These are phyloP conservation scores for Beauveria asiatica DNA, from an alignment of 2,329 filamentous ascomycete genomes.

Conservation along the genomic window DNA sequence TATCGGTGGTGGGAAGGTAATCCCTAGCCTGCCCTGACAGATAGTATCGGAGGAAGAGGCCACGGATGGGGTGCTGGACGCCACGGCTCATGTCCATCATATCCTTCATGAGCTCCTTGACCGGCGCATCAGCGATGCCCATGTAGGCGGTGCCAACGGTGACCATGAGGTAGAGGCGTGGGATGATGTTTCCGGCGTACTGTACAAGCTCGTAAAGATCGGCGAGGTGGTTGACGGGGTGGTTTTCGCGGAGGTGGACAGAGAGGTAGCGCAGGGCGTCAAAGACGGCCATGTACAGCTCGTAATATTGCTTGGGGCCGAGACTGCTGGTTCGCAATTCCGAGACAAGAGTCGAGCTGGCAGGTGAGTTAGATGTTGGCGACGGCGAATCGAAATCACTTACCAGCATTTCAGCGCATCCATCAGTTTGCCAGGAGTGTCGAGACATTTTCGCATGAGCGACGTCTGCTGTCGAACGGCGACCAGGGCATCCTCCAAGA, in stretches of 20 bases:
- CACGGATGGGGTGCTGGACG: constrained; percentile 92
- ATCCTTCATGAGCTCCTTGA: constrained; percentile 99
- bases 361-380: not conserved
- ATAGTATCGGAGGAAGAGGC: constrained; percentile 92
- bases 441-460: constrained; percentile 95
- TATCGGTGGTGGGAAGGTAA: constrained; percentile 68
- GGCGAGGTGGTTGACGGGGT: constrained; percentile 94
- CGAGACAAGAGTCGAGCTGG: constrained; percentile 93
- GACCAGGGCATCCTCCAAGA: constrained; percentile 93
- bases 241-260: constrained; percentile 92
- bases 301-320: constrained; percentile 99
- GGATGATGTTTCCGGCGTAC: constrained; percentile 96
- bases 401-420: constrained; percentile 99
- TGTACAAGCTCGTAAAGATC: constrained; percentile 97
- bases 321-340: constrained; percentile 94
- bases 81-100: constrained; percentile 99
- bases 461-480: constrained; percentile 95
- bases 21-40: constrained; percentile 91
- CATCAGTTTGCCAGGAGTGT: constrained; percentile 97
- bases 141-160: constrained; percentile 99
- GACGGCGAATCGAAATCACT: constrained; percentile 24
- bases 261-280: constrained; percentile 94
- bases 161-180: constrained; percentile 95
- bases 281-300: constrained; percentile 98
- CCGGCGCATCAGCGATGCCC: constrained; percentile 93